Percentiles rank a stretch among this genome's conserved stretches.
phyloP scores from a whole-genome alignment of 1,284 basidiomycete species.

The Phenoliferia sp. region DNA sequence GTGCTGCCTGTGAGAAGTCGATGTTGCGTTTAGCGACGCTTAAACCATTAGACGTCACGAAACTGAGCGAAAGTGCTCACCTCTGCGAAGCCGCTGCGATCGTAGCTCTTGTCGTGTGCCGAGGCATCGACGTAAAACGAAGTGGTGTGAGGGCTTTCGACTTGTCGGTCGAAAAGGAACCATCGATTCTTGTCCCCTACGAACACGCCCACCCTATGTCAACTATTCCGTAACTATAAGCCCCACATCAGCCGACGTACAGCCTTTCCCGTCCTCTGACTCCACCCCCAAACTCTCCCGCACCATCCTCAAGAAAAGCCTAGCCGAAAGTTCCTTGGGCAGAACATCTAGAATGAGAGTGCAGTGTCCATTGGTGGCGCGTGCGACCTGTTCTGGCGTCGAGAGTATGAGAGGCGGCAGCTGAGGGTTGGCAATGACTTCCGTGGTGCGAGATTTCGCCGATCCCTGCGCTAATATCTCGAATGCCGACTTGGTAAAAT shows the following conservation, averaged over 20 bases:
- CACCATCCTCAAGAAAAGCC: slow-evolving; percentile 21
- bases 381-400: slow-evolving; percentile 13
- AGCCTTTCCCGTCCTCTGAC: neutral
- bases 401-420: slow-evolving; percentile 18
- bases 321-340: slow-evolving; percentile 16
- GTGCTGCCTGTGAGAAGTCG: slow-evolving; percentile 13
- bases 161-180: slow-evolving; percentile 74
- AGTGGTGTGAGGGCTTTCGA: slow-evolving; percentile 77
- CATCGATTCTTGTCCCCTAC: slow-evolving; percentile 66
- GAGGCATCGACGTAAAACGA: slow-evolving; percentile 61
- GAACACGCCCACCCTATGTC: neutral
- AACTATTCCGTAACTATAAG: neutral
- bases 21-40: neutral
- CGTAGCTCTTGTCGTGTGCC: slow-evolving; percentile 43
- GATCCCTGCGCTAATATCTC: neutral
- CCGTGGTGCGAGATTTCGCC: slow-evolving; percentile 2
- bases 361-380: slow-evolving; percentile 21
- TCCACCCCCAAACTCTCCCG: slow-evolving; percentile 10
- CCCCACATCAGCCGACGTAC: slow-evolving; percentile 2
- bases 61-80: neutral
- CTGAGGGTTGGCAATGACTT: neutral
- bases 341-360: slow-evolving; percentile 25
- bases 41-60: neutral
- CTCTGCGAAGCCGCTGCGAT: slow-evolving; percentile 18
- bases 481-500: neutral